These are phyloP conservation scores for Crucibulum cyathiforme DNA, from an alignment of 1,284 basidiomycete genomes.

Conservation along the genomic window DNA sequence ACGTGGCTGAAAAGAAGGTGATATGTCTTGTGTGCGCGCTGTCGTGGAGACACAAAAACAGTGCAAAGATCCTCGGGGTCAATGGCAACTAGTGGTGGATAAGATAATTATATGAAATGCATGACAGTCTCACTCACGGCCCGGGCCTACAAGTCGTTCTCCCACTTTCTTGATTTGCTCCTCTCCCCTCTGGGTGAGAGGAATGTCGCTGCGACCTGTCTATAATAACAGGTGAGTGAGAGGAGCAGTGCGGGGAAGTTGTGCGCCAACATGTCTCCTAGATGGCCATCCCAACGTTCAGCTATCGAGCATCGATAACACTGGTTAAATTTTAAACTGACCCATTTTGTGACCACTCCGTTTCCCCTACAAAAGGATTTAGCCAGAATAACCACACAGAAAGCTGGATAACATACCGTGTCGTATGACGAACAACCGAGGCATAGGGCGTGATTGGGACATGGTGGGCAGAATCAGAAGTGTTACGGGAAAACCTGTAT, in stretches of 20 bases:
- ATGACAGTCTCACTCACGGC: slow-evolving; percentile 60
- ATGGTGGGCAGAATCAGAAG: slow-evolving; percentile 23
- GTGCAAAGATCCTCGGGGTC: slow-evolving; percentile 82
- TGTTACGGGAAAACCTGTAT: neutral
- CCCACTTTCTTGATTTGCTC: slow-evolving; percentile 73
- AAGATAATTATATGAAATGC: slow-evolving; percentile 8
- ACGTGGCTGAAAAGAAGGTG: slow-evolving; percentile 76
- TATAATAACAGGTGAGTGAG: slow-evolving; percentile 34
- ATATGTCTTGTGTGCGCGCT: slow-evolving; percentile 85
- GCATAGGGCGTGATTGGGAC: slow-evolving; percentile 57
- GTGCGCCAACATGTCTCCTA: slow-evolving; percentile 73
- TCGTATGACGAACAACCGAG: slow-evolving; percentile 78
- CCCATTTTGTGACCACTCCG: slow-evolving; percentile 94
- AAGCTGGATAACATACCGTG: slow-evolving; percentile 59
- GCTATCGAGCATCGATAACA: neutral
- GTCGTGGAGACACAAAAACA: slow-evolving; percentile 83
- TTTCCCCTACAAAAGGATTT: slow-evolving; percentile 69
- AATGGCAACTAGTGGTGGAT: slow-evolving; percentile 63
- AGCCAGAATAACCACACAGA: slow-evolving; percentile 2
- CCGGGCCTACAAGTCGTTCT: slow-evolving; percentile 72
- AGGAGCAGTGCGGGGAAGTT: slow-evolving; percentile 1
- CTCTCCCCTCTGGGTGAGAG: slow-evolving; percentile 84
- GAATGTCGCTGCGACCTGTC: slow-evolving; percentile 90
- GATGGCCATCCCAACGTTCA: neutral
- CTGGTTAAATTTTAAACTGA: slow-evolving; percentile 34